Evolutionary conservation across 208 protist genomes (phyloP), one percentile per base, ranked within the genome.

Genomic region (Blastocrithidia nonstop): DNA sequence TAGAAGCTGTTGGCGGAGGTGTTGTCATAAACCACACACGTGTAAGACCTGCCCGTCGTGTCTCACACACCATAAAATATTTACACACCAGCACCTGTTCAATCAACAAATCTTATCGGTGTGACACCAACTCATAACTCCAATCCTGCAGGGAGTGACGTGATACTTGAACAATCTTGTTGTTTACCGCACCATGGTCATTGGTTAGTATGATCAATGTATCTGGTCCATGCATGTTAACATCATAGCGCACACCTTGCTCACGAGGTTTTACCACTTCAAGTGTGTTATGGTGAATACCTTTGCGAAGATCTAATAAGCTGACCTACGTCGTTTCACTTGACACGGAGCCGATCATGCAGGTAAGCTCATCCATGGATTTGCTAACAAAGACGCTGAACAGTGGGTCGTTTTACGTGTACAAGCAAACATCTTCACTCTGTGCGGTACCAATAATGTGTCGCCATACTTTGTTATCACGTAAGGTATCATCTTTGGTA

Each of bases 401-500:
- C 39, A 89, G 62, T 16, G 66, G 52, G 57, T 93, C 76, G 35
- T 65, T 31, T 44, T 93, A 78, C 22, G 66, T 61, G 65, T 88
- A 86, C 3, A 93, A 45, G 49, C 71, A 84, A 9, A 86, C 71
- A 54, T 93, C 83, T 3, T 52, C 45, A 20, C 66, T 71, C 61
- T 82, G 70, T 40, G 61, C 63, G 44, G 68, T 60, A 7, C 76
- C 79, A 26, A 93, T 62, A 1, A 86, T 45, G 63, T 89, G 83
- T 26, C 78, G 70, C 83, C 83, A 93, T 25, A 93, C 66, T 55
- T 88, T 80, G 59, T 89, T 48, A 35, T 79, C 67, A 23, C 83
- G 75, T 46, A 82, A 58, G 17, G 75, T 50, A 4, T 66, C 75
- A 40, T 93, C 83, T 54, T 81, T 81, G 4, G 76, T 85, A 23